Evolutionary conservation across 768 basidiomycete genomes (phyloP), one percentile per base, ranked within the genome.

Genomic region (Collybia sp.): DNA sequence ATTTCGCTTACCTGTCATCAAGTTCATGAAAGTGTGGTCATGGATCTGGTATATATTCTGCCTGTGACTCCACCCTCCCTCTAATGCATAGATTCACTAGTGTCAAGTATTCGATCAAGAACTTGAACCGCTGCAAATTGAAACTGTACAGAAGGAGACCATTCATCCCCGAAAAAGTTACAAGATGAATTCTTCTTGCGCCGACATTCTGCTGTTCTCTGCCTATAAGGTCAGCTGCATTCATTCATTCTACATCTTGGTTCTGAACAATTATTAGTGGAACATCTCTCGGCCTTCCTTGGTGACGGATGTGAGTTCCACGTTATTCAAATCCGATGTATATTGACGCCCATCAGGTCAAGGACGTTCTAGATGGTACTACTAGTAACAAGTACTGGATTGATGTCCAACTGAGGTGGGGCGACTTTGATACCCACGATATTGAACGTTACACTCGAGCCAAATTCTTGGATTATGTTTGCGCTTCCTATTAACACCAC

Each of bases 181-280:
- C 82, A 99, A 99, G 81, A 98, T 99, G 96, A 99, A 99, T 70
- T 96, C 93, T 6, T 95, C 93, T n/a, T 97, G 95, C 53, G 95
- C 95, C 43, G 96, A 99, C 60, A 95, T 99, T 60, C 75, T 99
- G 15, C 75, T 99, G 42, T 98, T 99, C 80, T 96, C 93, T 11
- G 88, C 90, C 1, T 89, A 91, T 66, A 93, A 92, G 73, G 80
- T 78, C 52, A 8, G 64, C 47, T 16, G 39, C 11, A 16, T 20
- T 16, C 30, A 13, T 19, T 13, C 17, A 13, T 3, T 30, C 20
- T 5, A 18, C 15, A 35, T 25, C 25, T 12, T 39, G 1, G 34
- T 30, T 45, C 47, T 12, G 37, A 33, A 46, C 43, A 16, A 37
- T 25, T 20, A 47, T 18, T 63, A 88, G 80, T 99, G 96, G 96